Percentiles rank a stretch among this genome's conserved stretches.
These are phyloP conservation scores for Calonectria pseudoreteaudii DNA, from an alignment of 2,329 filamentous ascomycete species.

Conservation along the genomic window DNA sequence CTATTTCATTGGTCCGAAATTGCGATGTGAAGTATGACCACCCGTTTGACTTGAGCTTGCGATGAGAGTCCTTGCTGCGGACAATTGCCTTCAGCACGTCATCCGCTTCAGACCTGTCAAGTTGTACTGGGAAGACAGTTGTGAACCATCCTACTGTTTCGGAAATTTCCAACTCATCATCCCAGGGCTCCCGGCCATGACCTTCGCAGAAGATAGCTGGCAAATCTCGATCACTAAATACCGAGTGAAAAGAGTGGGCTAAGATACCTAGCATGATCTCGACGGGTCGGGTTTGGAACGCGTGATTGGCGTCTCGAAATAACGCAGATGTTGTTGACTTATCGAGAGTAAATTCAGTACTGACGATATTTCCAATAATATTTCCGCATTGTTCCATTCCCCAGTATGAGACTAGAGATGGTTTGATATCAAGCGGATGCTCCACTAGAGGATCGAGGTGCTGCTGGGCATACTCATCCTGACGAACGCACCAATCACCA, in stretches of 20 bases:
- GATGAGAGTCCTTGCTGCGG: background rate
- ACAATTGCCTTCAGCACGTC: background rate
- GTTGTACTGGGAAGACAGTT: background rate
- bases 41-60: background rate
- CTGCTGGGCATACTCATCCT: background rate
- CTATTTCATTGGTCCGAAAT: background rate
- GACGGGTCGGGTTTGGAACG: constrained; percentile 18
- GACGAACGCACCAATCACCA: background rate
- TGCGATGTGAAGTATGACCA: background rate
- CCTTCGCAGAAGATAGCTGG: constrained; percentile 54
- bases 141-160: constrained; percentile 59
- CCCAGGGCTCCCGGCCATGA: constrained; percentile 54
- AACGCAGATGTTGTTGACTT: background rate
- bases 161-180: constrained; percentile 47
- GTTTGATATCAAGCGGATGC: background rate
- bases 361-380: background rate
- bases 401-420: constrained; percentile 13
- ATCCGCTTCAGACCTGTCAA: background rate
- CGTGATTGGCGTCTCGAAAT: constrained; percentile 16
- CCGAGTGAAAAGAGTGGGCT: constrained; percentile 45
- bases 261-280: constrained; percentile 38
- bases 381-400: background rate
- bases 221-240: constrained; percentile 47
- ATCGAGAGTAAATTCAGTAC: constrained; percentile 13
- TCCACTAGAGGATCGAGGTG: background rate